These are phyloP conservation scores for Capronia epimyces DNA, from an alignment of 2,329 filamentous ascomycete genomes.

Conservation along the genomic window DNA sequence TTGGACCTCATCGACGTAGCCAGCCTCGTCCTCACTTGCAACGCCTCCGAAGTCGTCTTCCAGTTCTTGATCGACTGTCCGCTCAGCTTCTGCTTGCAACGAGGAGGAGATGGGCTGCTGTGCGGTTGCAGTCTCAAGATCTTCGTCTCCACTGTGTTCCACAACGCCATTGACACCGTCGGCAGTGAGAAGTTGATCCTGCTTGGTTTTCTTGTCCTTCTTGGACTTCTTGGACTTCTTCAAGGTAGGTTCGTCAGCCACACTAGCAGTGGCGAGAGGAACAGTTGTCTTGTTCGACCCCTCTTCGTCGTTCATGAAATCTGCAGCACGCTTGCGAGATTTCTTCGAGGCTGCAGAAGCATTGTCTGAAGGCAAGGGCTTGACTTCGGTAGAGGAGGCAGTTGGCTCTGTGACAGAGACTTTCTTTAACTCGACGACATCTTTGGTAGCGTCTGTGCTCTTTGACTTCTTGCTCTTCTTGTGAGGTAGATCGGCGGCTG, in stretches of 20 bases:
- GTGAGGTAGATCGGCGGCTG: conserved; percentile 40
- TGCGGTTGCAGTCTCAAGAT: conserved; percentile 22
- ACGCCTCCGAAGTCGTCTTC: conserved; percentile 31
- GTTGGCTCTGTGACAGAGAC: conserved; percentile 23
- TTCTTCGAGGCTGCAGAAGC: conserved; percentile 38
- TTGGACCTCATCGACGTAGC: conserved; percentile 34
- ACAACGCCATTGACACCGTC: conserved; percentile 37
- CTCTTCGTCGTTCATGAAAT: conserved; percentile 45
- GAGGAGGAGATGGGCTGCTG: conserved; percentile 18
- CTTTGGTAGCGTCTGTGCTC: conserved; percentile 30
- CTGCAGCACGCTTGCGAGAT: conserved; percentile 45
- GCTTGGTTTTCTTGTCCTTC: conserved; percentile 38
- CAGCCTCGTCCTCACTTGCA: conserved; percentile 29
- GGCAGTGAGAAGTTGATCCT: conserved; percentile 28
- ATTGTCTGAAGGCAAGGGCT: conserved; percentile 31
- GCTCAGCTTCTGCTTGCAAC: conserved; percentile 28
- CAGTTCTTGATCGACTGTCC: conserved; percentile 26
- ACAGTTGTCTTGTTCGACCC: conserved; percentile 48
- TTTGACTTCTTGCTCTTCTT: conserved; percentile 45
- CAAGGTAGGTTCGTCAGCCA: conserved; percentile 29
- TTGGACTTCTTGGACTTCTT: conserved; percentile 24
- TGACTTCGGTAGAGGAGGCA: conserved; percentile 22
- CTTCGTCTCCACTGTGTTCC: conserved; percentile 25
- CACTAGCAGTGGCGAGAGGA: conserved; percentile 35
- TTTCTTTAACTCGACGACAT: conserved; percentile 33